These are phyloP conservation scores for Myochromella boudieri DNA, from an alignment of 768 basidiomycete species.

Conservation along the genomic window DNA sequence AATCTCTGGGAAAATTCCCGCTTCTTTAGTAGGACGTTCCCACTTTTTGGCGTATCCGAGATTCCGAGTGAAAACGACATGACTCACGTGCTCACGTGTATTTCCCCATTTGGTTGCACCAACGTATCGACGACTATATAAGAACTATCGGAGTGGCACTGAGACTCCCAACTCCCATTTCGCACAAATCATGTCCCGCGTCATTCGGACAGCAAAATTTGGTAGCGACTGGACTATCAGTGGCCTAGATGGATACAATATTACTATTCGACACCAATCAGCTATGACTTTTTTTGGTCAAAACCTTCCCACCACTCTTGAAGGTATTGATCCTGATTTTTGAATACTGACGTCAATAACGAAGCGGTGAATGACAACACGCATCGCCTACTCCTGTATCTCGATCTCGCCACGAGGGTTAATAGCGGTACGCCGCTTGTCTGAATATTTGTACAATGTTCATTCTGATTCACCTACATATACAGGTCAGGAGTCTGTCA, in stretches of 20 bases:
- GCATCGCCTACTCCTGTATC: neutral
- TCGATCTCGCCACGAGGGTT: neutral
- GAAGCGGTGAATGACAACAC: neutral
- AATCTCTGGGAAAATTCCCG: too few relatives aligned
- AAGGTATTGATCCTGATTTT: neutral
- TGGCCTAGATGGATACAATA: constrained; percentile 7
- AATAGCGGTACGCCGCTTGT: too few relatives aligned
- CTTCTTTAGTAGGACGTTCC: too few relatives aligned
- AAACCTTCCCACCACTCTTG: neutral
- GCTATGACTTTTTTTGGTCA: constrained; percentile 1
- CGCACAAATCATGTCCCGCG: constrained; percentile 3
- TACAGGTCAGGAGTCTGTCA: constrained; percentile 18
- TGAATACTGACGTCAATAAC: neutral
- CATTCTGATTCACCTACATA: too few relatives aligned
- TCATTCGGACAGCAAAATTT: constrained; percentile 7
- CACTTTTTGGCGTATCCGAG: too few relatives aligned
- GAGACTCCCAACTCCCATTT: too few relatives aligned
- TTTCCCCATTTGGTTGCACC: too few relatives aligned
- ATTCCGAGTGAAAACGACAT: too few relatives aligned
- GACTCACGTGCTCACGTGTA: too few relatives aligned
- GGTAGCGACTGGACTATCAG: constrained; percentile 9
- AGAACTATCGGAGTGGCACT: too few relatives aligned
- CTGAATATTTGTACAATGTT: too few relatives aligned
- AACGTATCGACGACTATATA: too few relatives aligned
- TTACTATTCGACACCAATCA: neutral